Evolutionary conservation across 495 filamentous ascomycete genomes (phyloP).

Genomic region (Penicillium riverlandense): DNA sequence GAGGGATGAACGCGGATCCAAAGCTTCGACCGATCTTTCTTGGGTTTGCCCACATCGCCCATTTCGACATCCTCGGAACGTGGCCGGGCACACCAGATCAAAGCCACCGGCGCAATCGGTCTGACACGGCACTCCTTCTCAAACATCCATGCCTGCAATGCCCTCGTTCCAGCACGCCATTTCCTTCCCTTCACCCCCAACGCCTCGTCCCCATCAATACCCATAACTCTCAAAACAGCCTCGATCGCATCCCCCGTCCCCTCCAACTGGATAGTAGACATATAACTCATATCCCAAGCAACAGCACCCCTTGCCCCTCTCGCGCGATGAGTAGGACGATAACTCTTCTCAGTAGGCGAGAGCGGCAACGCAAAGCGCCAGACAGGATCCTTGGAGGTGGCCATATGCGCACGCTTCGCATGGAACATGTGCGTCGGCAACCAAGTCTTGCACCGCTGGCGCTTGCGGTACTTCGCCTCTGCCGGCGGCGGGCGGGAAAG

Average conservation of each 20-base stretch:
- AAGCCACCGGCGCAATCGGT: constrained; percentile 66
- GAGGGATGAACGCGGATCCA: constrained; percentile 82
- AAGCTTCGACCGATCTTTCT: constrained; percentile 48
- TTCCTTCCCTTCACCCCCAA: constrained; percentile 59
- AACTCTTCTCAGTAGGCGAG: constrained; percentile 81
- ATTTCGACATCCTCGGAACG: constrained; percentile 30
- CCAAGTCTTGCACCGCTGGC: constrained; percentile 87
- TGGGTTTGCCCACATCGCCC: constrained; percentile 20
- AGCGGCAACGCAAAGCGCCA: constrained; percentile 87
- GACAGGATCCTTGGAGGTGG: constrained; percentile 63
- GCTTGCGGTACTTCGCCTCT: constrained; percentile 70
- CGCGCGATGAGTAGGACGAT: constrained; percentile 82
- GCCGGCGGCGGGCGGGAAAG: constrained; percentile 60
- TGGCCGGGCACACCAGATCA: constrained; percentile 55
- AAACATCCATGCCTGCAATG: constrained; percentile 60
- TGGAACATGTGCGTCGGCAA: constrained; percentile 92
- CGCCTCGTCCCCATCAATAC: constrained; percentile 46
- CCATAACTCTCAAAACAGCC: constrained; percentile 54
- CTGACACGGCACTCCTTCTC: constrained; percentile 45
- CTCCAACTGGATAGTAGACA: constrained; percentile 75
- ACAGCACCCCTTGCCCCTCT: constrained; percentile 58
- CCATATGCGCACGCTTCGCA: constrained; percentile 86
- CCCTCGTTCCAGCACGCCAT: constrained; percentile 68
- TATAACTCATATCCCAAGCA: constrained; percentile 94
- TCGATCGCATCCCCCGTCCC: constrained; percentile 57